Evolutionary conservation across 169 alveolate species (phyloP).

Genomic region (Eimeria nieschulzi): DNA sequence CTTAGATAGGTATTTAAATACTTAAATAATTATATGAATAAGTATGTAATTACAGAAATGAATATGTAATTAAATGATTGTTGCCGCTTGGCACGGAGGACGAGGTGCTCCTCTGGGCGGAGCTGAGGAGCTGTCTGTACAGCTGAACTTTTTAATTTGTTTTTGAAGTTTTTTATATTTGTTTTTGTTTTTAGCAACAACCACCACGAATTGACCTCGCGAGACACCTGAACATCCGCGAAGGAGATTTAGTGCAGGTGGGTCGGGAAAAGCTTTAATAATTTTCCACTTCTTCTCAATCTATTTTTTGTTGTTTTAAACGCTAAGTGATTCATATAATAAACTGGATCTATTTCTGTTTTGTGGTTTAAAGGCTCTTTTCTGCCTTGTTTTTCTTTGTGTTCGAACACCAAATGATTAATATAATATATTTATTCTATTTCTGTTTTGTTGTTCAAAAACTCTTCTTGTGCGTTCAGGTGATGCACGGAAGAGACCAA

Average conservation of each 20-base stretch:
- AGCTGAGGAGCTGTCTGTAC: not conserved
- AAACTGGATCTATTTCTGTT: too few relatives aligned
- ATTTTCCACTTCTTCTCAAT: not conserved
- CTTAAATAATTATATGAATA: too few relatives aligned
- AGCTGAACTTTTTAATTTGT: too few relatives aligned
- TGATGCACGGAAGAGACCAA: constrained; percentile 88
- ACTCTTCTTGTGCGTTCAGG: constrained; percentile 77
- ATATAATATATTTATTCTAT: too few relatives aligned
- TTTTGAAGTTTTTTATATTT: too few relatives aligned
- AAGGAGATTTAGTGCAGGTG: constrained; percentile 86
- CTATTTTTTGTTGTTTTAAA: not conserved
- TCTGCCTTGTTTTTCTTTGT: not conserved
- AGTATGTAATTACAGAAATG: too few relatives aligned
- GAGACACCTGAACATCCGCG: constrained; percentile 83
- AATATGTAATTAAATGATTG: too few relatives aligned
- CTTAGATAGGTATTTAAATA: too few relatives aligned
- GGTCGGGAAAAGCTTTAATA: not conserved
- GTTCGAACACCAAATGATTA: too few relatives aligned
- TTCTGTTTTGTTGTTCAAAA: too few relatives aligned
- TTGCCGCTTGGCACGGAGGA: not conserved
- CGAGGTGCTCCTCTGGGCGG: not conserved
- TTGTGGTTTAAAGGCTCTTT: not conserved
- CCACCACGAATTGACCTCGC: constrained; percentile 85
- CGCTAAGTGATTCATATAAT: not conserved
- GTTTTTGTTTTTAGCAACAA: constrained; percentile 42